Percentiles rank a stretch among this genome's conserved stretches.
phyloP scores from a whole-genome alignment of 768 basidiomycete species.

The Tephrocybe sp. region DNA sequence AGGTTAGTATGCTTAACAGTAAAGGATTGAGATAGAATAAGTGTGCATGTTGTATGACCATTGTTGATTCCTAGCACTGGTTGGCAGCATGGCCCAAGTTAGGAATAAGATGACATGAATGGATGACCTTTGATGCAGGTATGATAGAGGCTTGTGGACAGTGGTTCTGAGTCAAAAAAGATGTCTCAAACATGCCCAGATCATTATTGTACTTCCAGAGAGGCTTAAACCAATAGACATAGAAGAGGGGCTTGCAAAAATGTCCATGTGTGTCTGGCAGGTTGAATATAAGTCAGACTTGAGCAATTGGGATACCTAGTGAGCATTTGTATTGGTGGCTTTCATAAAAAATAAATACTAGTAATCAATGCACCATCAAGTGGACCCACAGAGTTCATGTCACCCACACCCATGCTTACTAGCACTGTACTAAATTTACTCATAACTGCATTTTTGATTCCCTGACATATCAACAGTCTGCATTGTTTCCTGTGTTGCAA shows the following conservation, averaged over 20 bases:
- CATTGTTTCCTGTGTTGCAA: constrained; percentile 8
- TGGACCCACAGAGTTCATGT: background rate
- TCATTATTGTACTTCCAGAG: too few relatives aligned
- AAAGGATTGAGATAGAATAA: constrained; percentile 29
- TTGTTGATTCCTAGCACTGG: too few relatives aligned
- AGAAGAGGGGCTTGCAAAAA: constrained; percentile 9
- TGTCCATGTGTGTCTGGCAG: constrained; percentile 17
- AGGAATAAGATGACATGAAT: too few relatives aligned
- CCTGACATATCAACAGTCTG: constrained; percentile 5
- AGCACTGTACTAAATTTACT: constrained; percentile 22
- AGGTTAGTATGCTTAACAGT: too few relatives aligned
- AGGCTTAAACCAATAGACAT: too few relatives aligned
- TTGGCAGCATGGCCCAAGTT: too few relatives aligned
- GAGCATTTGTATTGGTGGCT: background rate
- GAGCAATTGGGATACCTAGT: constrained; percentile 23
- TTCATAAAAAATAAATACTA: background rate
- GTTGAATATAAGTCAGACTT: too few relatives aligned
- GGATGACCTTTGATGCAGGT: too few relatives aligned
- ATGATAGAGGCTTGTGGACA: too few relatives aligned
- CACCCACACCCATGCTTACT: constrained; percentile 1
- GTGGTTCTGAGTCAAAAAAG: too few relatives aligned
- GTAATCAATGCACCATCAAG: constrained; percentile 11
- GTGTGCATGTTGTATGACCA: too few relatives aligned
- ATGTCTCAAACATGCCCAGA: too few relatives aligned
- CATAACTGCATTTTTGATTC: constrained; percentile 16